Base-by-base conservation (phyloP, 1,139 yeast genomes). In the Candida sp. region DNA sequence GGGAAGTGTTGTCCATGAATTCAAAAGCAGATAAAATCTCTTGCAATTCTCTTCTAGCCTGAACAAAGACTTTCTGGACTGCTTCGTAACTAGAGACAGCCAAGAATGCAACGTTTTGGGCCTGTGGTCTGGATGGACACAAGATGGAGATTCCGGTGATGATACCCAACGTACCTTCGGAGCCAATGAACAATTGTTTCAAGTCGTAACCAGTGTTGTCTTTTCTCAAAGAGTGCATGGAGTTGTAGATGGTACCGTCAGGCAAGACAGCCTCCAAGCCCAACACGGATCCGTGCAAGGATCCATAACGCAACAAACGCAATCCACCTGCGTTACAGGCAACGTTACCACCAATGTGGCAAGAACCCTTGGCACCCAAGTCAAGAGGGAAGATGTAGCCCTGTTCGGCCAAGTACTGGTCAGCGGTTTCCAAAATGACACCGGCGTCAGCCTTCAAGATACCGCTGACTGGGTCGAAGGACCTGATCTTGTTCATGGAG, bases 261-360 rank as follows among this genome's bases (percentile, higher is more conserved):
- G 98, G 90, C 60, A 93, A 74, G 7, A 93, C 98, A 7, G 86
- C 97, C 70, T 93, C 98, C 51, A 93, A 73, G 1, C 99, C 99
- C 45, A 94, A 77, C 0, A 93, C 97, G 31, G 90, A 76, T 8
- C 99, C 99, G 63, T 93, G 99, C 55, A 93, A 80, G 6, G 97
- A 90, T 1, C 98, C 98, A 65, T 92, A 93, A 60, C 97, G 81
- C 59, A 93, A 75, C 53, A 93, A 75, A 64, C 98, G 80, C 61
- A 93, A 78, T 0, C 99, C 99, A 63, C 99, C 98, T 5, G 99
- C 98, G 66, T 93, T 93, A 22, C 98, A 92, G 5, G 98, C 97
- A 39, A 91, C 96, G 52, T 87, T 90, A 54, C 98, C 99, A 58
- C 98, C 98, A 56, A 93, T 88, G 61, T 91, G 96, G 68, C 99